A percentile compares a stretch with the other conserved stretches of the same genome.
Conservation (phyloP, 352 stramenopile genomes). For the Poterioochromonas sp. region DNA sequence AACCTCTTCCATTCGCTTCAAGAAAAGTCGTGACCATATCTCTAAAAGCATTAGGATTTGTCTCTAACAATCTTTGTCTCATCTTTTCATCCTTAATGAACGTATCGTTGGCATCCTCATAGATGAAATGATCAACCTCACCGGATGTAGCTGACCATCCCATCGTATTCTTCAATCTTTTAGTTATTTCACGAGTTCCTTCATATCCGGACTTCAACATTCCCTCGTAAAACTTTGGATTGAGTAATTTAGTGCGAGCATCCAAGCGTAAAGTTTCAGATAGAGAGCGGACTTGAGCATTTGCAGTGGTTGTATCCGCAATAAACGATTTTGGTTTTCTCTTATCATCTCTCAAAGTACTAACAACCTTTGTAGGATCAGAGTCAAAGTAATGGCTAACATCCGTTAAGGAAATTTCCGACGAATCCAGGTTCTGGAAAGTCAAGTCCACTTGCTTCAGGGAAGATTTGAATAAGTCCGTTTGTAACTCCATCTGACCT, state of each 20-base stretch:
- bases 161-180: conserved; percentile 72
- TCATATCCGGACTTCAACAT: conserved; percentile 72
- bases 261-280: conserved; percentile 69
- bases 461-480: conserved; percentile 65
- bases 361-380: conserved; percentile 73
- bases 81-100: conserved; percentile 74
- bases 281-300: conserved; percentile 64
- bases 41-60: conserved; percentile 70
- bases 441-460: conserved; percentile 71
- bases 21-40: conserved; percentile 76
- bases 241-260: conserved; percentile 71
- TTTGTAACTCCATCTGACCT: conserved; percentile 71
- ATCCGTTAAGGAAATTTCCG: conserved; percentile 73
- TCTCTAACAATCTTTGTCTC: conserved; percentile 64
- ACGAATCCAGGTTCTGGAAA: conserved; percentile 75
- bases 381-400: conserved; percentile 76
- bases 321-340: conserved; percentile 72
- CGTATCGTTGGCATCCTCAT: conserved; percentile 69
- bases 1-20: conserved; percentile 68
- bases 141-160: conserved; percentile 69
- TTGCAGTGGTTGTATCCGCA: conserved; percentile 73
- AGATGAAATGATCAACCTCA: conserved; percentile 77
- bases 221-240: conserved; percentile 77
- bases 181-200: conserved; percentile 70
- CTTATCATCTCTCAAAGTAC: conserved; percentile 65